Percentiles rank a stretch among this genome's conserved stretches.
phyloP scores from a whole-genome alignment of 1,139 yeast genomes.

The Debaryomyces nepalensis region DNA sequence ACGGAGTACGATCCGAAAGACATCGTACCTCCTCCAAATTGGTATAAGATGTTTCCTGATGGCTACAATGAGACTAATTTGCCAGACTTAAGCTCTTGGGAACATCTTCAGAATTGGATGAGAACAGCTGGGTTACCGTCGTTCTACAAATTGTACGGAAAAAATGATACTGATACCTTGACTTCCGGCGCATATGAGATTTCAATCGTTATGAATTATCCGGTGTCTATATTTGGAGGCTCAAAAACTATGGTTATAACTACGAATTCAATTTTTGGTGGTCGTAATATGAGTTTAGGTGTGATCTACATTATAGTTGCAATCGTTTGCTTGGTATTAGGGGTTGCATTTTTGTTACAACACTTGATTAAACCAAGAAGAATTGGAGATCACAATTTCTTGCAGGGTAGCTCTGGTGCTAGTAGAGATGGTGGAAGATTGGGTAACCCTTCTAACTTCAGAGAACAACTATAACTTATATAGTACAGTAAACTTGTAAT shows the following conservation, averaged over 20 bases:
- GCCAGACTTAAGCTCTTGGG: constrained; percentile 62
- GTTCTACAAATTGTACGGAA: constrained; percentile 68
- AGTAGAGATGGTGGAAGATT: constrained; percentile 12
- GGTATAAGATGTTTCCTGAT: constrained; percentile 67
- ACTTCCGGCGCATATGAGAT: constrained; percentile 63
- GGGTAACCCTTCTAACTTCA: constrained; percentile 19
- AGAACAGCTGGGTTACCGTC: constrained; percentile 78
- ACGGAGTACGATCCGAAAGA: constrained; percentile 66
- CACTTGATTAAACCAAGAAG: constrained; percentile 52
- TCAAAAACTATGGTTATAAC: constrained; percentile 69
- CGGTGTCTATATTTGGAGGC: constrained; percentile 71
- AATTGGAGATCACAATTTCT: constrained; percentile 50
- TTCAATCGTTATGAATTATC: constrained; percentile 67
- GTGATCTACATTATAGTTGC: constrained; percentile 71
- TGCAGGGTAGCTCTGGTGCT: constrained; percentile 30
- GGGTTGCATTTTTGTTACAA: constrained; percentile 49
- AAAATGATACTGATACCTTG: constrained; percentile 54
- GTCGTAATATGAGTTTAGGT: constrained; percentile 69
- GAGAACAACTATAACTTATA: constrained; percentile 31
- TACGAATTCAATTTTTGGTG: constrained; percentile 71
- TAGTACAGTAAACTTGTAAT: constrained; percentile 6
- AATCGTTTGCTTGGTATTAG: constrained; percentile 51
- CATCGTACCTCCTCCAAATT: constrained; percentile 79
- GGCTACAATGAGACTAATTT: constrained; percentile 71
- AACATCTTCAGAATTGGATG: constrained; percentile 88